Conservation (phyloP, 179 eudicot species). For the Spergularia azorica region DNA sequence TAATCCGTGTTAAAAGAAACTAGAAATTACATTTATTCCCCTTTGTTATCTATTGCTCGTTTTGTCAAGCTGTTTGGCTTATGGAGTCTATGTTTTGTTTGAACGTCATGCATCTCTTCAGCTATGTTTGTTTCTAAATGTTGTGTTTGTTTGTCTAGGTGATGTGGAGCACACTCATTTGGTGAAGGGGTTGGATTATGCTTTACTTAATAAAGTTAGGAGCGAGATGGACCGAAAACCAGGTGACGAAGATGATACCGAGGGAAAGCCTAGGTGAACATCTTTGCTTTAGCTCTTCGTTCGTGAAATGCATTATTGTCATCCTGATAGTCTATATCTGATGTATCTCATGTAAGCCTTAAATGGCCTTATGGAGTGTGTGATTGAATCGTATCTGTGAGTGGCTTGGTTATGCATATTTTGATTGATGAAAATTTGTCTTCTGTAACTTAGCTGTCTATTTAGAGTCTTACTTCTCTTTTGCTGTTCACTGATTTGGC, state of each 20-base stretch:
- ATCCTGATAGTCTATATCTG: too few relatives aligned
- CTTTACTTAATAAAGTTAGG: constrained; percentile 89
- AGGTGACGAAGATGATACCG: constrained; percentile 67
- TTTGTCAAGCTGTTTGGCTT: not conserved
- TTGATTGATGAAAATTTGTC: not conserved
- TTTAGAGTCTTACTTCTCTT: not conserved
- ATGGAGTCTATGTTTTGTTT: constrained; percentile 1
- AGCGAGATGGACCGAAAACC: constrained; percentile 97
- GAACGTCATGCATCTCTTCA: not conserved
- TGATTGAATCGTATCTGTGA: not conserved
- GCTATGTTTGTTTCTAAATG: not conserved
- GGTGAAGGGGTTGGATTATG: constrained; percentile 98
- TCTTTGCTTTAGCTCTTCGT: constrained; percentile 2
- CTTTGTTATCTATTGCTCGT: not conserved
- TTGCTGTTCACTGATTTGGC: constrained; percentile 8
- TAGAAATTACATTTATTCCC: not conserved
- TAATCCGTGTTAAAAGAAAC: not conserved
- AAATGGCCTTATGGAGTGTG: not conserved
- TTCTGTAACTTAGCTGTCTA: not conserved
- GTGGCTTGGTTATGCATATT: not conserved
- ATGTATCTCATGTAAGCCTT: not conserved
- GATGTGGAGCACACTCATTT: constrained; percentile 99
- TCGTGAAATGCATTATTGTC: not conserved
- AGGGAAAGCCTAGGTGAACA: constrained; percentile 73
- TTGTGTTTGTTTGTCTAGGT: constrained; percentile 45